Evolutionary conservation across 345 rosid genomes (phyloP).

Genomic region (Ceriops tagal): DNA sequence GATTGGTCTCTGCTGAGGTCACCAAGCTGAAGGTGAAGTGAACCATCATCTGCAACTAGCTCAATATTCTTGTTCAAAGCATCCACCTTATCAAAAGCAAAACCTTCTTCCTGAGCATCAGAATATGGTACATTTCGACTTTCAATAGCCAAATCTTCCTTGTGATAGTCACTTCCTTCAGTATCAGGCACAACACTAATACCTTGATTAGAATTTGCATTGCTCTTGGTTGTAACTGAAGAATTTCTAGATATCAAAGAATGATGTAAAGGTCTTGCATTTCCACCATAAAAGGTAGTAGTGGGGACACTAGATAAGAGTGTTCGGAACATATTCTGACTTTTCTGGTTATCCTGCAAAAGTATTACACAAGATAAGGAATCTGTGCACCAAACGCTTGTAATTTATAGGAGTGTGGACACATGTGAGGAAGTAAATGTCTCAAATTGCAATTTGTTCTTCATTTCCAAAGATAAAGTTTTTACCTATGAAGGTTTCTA

Average conservation of each 20-base stretch:
- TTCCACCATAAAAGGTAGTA: conserved; percentile 71
- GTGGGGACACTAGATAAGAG: conserved; percentile 94
- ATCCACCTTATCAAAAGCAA: conserved; percentile 57
- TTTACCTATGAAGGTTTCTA: too few species aligned
- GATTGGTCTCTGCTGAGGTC: conserved; percentile 37
- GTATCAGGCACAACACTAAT: conserved; percentile 44
- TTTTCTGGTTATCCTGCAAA: conserved; percentile 75
- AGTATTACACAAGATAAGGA: conserved; percentile 18
- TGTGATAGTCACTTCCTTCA: conserved; percentile 50
- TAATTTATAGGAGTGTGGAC: background rate
- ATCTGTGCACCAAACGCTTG: conserved; percentile 9
- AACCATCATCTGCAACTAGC: conserved; percentile 36
- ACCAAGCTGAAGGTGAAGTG: conserved; percentile 35
- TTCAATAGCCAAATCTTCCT: conserved; percentile 38
- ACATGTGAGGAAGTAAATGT: background rate
- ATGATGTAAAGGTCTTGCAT: conserved; percentile 52
- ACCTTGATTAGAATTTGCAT: conserved; percentile 61
- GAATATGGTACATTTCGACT: conserved; percentile 29
- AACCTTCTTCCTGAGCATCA: conserved; percentile 52
- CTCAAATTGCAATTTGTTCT: too few species aligned
- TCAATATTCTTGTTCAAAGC: conserved; percentile 35
- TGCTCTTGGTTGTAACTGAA: conserved; percentile 61
- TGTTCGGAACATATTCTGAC: conserved; percentile 96
- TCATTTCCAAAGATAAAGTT: too few species aligned
- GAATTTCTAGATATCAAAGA: conserved; percentile 63